These are phyloP conservation scores for Tuber indicum DNA, from an alignment of 495 filamentous ascomycete species.

Conservation along the genomic window DNA sequence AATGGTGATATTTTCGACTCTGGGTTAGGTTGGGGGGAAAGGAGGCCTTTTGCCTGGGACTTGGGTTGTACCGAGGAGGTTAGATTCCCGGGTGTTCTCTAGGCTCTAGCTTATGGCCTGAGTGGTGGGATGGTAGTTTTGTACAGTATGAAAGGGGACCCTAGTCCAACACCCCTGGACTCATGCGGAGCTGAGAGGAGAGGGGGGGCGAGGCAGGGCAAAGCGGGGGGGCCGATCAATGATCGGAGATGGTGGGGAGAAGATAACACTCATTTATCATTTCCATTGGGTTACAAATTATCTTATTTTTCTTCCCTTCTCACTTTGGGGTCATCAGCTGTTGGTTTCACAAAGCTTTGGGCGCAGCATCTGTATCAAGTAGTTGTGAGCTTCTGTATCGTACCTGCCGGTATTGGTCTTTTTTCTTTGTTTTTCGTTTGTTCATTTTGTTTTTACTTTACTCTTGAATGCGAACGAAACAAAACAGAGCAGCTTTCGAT, in stretches of 20 bases:
- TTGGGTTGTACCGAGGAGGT: neutral
- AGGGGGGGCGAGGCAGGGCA: neutral
- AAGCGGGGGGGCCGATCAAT: neutral
- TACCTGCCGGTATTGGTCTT: neutral
- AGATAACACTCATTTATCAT: neutral
- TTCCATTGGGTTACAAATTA: conserved; percentile 4
- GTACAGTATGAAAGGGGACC: neutral
- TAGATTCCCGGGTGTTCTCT: neutral
- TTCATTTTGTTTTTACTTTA: neutral
- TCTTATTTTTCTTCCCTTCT: neutral
- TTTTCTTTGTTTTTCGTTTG: neutral
- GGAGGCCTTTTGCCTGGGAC: neutral
- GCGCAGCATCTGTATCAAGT: neutral
- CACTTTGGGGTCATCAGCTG: neutral
- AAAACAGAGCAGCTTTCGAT: neutral
- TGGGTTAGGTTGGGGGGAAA: neutral
- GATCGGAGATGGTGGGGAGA: neutral
- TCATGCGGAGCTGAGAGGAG: neutral
- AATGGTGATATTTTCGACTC: conserved; percentile 6
- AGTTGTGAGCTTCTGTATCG: neutral
- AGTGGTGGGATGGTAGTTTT: neutral
- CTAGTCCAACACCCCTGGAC: neutral
- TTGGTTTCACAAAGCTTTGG: neutral
- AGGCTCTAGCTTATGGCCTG: neutral
- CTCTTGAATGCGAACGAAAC: neutral